phyloP scores from a whole-genome alignment of 1,284 basidiomycete species.

The Pseudozyma sp. region DNA sequence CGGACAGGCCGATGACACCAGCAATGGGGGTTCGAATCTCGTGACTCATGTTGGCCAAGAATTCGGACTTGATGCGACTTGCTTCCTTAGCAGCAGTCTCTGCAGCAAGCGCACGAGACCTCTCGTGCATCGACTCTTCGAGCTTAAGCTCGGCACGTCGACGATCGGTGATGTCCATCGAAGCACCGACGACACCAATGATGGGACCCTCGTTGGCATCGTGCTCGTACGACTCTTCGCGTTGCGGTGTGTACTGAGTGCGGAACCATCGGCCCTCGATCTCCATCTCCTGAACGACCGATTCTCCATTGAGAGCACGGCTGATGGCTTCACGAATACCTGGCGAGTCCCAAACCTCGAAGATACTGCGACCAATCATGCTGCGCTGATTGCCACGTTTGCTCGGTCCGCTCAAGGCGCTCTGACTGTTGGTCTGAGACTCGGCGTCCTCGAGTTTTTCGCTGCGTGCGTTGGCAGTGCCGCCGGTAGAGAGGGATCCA shows the following conservation, averaged over 20 bases:
- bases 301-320: conserved; percentile 56
- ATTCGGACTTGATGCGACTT: conserved; percentile 71
- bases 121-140: conserved; percentile 65
- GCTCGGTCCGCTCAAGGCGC: conserved; percentile 40
- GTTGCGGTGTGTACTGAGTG: conserved; percentile 61
- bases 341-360: conserved; percentile 57
- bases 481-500: conserved; percentile 27
- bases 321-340: conserved; percentile 56
- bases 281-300: conserved; percentile 63
- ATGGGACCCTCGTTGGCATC: conserved; percentile 52
- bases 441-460: conserved; percentile 47
- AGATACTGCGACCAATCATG: conserved; percentile 62
- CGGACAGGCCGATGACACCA: conserved; percentile 69
- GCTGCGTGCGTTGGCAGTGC: conserved; percentile 24
- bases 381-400: conserved; percentile 36
- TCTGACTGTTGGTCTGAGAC: conserved; percentile 53
- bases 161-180: conserved; percentile 69
- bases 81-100: conserved; percentile 71
- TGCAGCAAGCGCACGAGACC: conserved; percentile 64
- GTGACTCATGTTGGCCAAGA: conserved; percentile 70
- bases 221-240: conserved; percentile 45
- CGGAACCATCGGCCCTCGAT: conserved; percentile 65
- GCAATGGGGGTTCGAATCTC: conserved; percentile 71
- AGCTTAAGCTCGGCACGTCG: conserved; percentile 65
- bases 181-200: conserved; percentile 69